Evolutionary conservation across 805 yeast species (phyloP), one percentile per base, ranked within the genome.

Genomic region (Ogataea ramenticola): DNA sequence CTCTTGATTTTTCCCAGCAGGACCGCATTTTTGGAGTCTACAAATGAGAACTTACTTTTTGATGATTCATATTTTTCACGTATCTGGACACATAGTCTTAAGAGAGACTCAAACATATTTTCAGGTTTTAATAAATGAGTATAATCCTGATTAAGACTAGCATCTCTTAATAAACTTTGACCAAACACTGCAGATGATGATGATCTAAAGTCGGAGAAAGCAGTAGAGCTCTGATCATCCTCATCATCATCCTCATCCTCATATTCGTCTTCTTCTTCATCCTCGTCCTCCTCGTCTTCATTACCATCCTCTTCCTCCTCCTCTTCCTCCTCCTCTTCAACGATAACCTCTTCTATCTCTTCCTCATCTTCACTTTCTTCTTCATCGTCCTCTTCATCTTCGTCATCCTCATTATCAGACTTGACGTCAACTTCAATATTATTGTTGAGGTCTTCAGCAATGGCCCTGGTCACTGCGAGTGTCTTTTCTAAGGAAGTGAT

Each of bases 171-270:
- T 17, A 20, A 34, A 17, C 5, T 9, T 7, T 17, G 17, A 8
- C 24, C 12, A 34, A 17, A 17, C n/a, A 19, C n/a, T 4, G 27
- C 10, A 10, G 27, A 7, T 24, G 27, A 24, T 10, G 4, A 39
- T 20, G 35, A 7, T 17, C 15, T 12, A 32, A 24, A 19, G 31
- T 22, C 4, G 42, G 24, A 12, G 36, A 39, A 14, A 41, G 39
- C 10, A 39, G 10, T 26, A 20, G 17, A 30, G 24, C 40, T 4
- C n/a, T 67, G 66, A 9, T 61, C 50, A 24, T 63, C 64, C 11
- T 57, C 65, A 20, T 51, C 64, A 11, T 57, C 65, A 19, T 50
- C 57, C 7, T 51, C 58, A 31, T 54, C 56, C 22, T 49, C 53
- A 27, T 39, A 34, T 2, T 27, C 34, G 19, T 19, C 41, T 19